phyloP scores from a whole-genome alignment of 108 stramenopile species.

The Cyclotella sp. region DNA sequence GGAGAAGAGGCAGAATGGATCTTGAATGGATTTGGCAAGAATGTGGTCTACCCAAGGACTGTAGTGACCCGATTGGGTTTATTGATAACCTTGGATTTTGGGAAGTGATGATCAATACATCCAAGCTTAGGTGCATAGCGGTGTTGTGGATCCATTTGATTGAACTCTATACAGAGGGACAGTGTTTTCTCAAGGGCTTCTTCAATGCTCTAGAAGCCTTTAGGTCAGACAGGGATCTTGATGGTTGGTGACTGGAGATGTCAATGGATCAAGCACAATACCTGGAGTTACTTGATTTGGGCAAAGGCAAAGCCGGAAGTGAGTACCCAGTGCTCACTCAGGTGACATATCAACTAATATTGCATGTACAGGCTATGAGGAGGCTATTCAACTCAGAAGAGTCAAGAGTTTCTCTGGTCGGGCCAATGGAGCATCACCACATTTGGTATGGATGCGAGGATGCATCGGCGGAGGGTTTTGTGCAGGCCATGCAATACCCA shows the following conservation, averaged over 20 bases:
- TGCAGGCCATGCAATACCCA: slow-evolving; percentile 5
- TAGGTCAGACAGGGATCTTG: slow-evolving; percentile 13
- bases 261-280: neutral
- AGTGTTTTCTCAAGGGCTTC: slow-evolving; percentile 12
- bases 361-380: slow-evolving; percentile 21
- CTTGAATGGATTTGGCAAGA: neutral
- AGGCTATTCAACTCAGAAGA: too few relatives aligned
- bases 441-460: slow-evolving; percentile 8
- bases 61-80: neutral
- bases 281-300: neutral
- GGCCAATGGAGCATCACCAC: slow-evolving; percentile 3
- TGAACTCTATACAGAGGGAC: slow-evolving; percentile 22
- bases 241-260: slow-evolving; percentile 16
- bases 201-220: slow-evolving; percentile 27
- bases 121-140: slow-evolving; percentile 15
- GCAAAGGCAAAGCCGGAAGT: neutral
- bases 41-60: neutral
- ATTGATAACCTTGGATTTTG: neutral
- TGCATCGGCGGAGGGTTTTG: slow-evolving; percentile 30
- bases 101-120: neutral
- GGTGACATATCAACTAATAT: slow-evolving; percentile 7
- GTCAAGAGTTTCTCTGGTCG: neutral
- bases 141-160: slow-evolving; percentile 19
- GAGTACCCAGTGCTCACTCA: slow-evolving; percentile 9
- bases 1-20: slow-evolving; percentile 5